Conservation (phyloP, 1,139 yeast species). For the Suhomyces guaymorum region DNA sequence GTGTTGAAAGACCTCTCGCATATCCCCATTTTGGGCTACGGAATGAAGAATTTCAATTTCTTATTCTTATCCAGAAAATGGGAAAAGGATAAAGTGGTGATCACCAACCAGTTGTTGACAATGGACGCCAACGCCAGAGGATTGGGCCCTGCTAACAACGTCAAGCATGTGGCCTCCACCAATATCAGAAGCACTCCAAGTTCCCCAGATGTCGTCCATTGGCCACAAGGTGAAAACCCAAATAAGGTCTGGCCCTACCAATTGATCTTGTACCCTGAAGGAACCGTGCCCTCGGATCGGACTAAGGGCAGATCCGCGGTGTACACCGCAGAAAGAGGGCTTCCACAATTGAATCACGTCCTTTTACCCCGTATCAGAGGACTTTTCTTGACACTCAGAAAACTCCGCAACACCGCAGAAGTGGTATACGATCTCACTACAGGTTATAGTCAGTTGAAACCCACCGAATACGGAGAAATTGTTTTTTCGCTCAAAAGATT, state of each 20-base stretch:
- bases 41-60: conserved; percentile 80
- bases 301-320: conserved; percentile 60
- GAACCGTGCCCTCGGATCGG: conserved; percentile 76
- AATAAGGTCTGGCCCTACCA: conserved; percentile 47
- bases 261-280: conserved; percentile 86
- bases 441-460: conserved; percentile 70
- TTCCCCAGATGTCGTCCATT: conserved; percentile 23
- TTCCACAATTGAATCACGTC: conserved; percentile 56
- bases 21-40: conserved; percentile 81
- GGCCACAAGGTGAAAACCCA: conserved; percentile 41
- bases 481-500: conserved; percentile 64
- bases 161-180: conserved; percentile 32
- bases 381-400: conserved; percentile 61
- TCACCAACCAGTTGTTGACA: conserved; percentile 56
- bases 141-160: conserved; percentile 54
- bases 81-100: conserved; percentile 65
- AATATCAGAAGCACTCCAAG: conserved; percentile 11
- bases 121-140: conserved; percentile 57
- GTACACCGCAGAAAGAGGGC: conserved; percentile 54
- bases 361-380: conserved; percentile 85
- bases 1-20: conserved; percentile 74
- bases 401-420: conserved; percentile 59
- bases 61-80: conserved; percentile 83
- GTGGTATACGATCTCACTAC: conserved; percentile 81
- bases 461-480: conserved; percentile 75